phyloP scores from a whole-genome alignment of 768 basidiomycete genomes.

The Amanita rimosa region DNA sequence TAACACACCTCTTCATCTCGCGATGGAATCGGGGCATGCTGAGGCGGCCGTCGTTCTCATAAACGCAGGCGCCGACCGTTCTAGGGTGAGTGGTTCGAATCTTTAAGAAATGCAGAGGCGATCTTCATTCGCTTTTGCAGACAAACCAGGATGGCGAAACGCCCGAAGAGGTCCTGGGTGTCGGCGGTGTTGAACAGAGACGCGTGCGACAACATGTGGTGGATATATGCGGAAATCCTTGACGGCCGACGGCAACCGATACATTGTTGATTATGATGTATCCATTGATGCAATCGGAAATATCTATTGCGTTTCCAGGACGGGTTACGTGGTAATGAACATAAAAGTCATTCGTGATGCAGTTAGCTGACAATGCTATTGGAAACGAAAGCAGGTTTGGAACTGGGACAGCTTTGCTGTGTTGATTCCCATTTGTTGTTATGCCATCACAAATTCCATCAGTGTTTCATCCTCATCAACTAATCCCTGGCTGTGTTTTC shows the following conservation, averaged over 20 bases:
- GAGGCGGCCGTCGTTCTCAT: conserved; percentile 85
- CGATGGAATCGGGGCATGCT: conserved; percentile 94
- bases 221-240: conserved; percentile 56
- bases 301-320: too few relatives aligned
- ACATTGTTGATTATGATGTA: background rate
- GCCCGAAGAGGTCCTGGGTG: conserved; percentile 85
- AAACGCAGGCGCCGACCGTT: conserved; percentile 90
- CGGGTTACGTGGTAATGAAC: too few relatives aligned
- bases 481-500: background rate
- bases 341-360: too few relatives aligned
- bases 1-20: conserved; percentile 93
- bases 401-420: background rate
- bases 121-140: conserved; percentile 27
- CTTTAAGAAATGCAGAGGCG: background rate
- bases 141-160: conserved; percentile 74
- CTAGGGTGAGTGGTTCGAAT: conserved; percentile 45
- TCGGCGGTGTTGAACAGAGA: conserved; percentile 84
- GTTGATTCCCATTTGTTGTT: background rate
- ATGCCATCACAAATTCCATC: background rate
- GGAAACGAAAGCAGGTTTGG: background rate
- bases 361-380: background rate
- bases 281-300: too few relatives aligned
- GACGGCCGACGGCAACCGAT: conserved; percentile 7
- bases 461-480: conserved; percentile 7
- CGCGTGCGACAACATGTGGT: conserved; percentile 68